Percentiles rank a stretch among this genome's conserved stretches.
Evolutionary conservation across 352 stramenopile species (phyloP).

Genomic region (Phytophthora boehmeriae): DNA sequence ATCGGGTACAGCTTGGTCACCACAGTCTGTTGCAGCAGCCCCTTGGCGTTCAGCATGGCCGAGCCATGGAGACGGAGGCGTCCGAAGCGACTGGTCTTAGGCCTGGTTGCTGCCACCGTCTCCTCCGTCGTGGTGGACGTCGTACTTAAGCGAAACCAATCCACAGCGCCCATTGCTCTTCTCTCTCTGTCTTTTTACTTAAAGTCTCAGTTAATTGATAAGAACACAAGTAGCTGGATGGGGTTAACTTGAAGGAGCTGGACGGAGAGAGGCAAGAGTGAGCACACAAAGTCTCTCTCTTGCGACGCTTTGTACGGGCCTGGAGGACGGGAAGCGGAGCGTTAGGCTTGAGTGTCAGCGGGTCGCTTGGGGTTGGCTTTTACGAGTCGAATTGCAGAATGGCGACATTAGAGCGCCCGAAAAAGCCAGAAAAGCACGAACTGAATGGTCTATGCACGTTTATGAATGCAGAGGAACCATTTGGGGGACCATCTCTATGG

Average conservation of each 20-base stretch:
- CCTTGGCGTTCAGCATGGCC: conserved; percentile 50
- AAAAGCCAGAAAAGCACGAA: conserved; percentile 19
- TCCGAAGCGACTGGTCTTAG: conserved; percentile 32
- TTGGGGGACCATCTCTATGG: too few species aligned
- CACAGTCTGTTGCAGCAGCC: conserved; percentile 47
- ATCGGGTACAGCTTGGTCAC: conserved; percentile 56
- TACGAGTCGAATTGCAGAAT: conserved; percentile 33
- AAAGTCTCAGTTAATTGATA: not conserved
- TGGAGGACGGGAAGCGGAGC: conserved; percentile 10
- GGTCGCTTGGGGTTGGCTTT: conserved; percentile 11
- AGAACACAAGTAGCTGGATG: not conserved
- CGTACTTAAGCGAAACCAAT: conserved; percentile 37
- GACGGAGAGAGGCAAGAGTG: conserved; percentile 28
- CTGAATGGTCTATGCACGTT: too few species aligned
- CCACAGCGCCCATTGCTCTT: conserved; percentile 37
- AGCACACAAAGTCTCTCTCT: conserved; percentile 12
- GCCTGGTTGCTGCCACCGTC: not conserved
- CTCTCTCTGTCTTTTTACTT: conserved; percentile 29
- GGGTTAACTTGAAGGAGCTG: conserved; percentile 15
- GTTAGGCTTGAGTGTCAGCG: too few species aligned
- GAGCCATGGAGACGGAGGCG: conserved; percentile 45
- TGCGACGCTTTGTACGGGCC: not conserved
- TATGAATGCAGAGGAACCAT: too few species aligned
- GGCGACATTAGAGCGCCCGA: conserved; percentile 17
- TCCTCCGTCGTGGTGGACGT: conserved; percentile 9